Percentiles rank a stretch among this genome's conserved stretches.
Conservation (phyloP, 2,329 filamentous ascomycete genomes). For the Alternaria burnsii region DNA sequence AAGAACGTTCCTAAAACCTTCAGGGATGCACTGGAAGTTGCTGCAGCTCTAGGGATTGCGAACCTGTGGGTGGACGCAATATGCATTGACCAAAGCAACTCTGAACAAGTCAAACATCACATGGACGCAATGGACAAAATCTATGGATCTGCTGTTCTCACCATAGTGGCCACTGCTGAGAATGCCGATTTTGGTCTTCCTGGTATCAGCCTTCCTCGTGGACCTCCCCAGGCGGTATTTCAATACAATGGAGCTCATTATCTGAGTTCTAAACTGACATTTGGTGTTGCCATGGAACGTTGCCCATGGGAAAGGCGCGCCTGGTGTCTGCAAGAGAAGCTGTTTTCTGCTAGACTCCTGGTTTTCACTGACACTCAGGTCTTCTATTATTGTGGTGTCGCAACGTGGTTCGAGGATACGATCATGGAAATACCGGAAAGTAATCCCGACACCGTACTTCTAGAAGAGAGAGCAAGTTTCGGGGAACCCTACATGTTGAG, state of each 20-base stretch:
- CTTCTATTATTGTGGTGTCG: background rate
- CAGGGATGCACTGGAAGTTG: background rate
- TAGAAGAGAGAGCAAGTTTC: too few relatives aligned
- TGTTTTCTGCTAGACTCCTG: constrained; percentile 12
- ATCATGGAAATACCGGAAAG: background rate
- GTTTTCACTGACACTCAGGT: background rate
- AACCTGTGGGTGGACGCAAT: background rate
- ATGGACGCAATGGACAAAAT: background rate
- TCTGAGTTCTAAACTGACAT: background rate
- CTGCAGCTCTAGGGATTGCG: background rate
- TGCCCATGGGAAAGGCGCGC: constrained; percentile 15
- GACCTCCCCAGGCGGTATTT: background rate
- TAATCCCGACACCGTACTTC: background rate
- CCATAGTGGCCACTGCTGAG: background rate
- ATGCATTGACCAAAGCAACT: background rate
- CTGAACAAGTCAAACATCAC: background rate
- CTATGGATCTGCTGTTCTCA: background rate
- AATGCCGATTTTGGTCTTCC: background rate
- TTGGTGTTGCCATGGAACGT: background rate
- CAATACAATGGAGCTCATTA: rapidly evolving
- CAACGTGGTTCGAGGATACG: background rate
- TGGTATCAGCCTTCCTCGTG: background rate
- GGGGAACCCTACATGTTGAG: too few relatives aligned
- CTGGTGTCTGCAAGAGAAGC: constrained; percentile 19
- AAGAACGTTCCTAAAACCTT: background rate